Base-by-base conservation (phyloP, 352 stramenopile genomes). In the Blastocystis sp. region DNA sequence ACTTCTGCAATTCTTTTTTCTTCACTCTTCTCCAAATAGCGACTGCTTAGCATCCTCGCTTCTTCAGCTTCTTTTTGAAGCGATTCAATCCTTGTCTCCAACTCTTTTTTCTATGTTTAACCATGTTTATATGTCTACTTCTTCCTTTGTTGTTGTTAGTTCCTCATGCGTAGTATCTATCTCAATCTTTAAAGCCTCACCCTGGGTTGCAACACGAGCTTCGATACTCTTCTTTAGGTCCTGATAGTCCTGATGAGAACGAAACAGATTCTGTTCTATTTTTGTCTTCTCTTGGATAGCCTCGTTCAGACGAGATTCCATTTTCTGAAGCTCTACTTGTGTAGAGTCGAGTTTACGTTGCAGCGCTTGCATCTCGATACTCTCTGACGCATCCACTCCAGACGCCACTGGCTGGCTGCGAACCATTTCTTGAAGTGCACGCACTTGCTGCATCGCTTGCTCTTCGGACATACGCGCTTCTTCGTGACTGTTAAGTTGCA, bases 391-490 rank as follows among this genome's bases (percentile, higher is more conserved):
- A 26, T 23, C n/a, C 11, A 23, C 43, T 15, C 23, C 23, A 20
- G 9, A 26, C 3, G 20, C 76, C 2, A 26, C 34, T 29, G 76
- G 76, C 45, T 73, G 59, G 29, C 54, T 87, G 5, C 76, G 76
- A 20, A 87, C 76, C 76, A 87, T 87, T 45, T 87, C 76, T 37
- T 87, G 76, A 18, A 87, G 63, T 7, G 76, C 76, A n/a, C 47
- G 76, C 26, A 76, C 63, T 37, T 87, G 76, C 34, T 87, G 59
- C 63, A 87, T 76, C 5, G 59, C 59, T 34, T 76, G 59, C 26
- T 87, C 76, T 8, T 34, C 63, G n/a, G 75, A 39, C 41, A 59
- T 37, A 15, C 47, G 68, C 7, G 59, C 54, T 34, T 87, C 76
- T 59, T 87, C 76, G 39, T 80, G 54, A 37, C 8, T 11, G 54